Evolutionary conservation across 2,329 filamentous ascomycete species (phyloP).

Genomic region (Fusarium neocosmosporiellum): DNA sequence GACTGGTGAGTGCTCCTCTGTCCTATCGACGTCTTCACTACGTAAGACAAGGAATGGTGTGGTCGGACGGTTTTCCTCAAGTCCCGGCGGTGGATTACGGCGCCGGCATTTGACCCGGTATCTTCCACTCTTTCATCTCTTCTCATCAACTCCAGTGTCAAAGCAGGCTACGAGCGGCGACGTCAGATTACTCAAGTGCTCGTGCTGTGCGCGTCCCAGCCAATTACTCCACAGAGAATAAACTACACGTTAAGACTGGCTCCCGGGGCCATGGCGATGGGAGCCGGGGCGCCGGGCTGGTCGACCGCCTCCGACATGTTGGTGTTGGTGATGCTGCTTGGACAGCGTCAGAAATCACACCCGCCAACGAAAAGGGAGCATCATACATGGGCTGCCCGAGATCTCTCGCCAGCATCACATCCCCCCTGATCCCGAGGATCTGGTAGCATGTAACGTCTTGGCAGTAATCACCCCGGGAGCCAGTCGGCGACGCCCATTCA

Average conservation of each 20-base stretch:
- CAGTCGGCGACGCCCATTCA: background rate
- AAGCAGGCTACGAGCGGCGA: background rate
- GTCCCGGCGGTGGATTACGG: background rate
- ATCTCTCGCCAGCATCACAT: slow-evolving; percentile 1
- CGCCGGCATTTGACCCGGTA: slow-evolving; percentile 9
- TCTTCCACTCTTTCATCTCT: slow-evolving; percentile 3
- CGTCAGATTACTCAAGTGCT: background rate
- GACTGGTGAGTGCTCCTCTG: background rate
- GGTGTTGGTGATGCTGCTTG: background rate
- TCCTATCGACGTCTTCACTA: background rate
- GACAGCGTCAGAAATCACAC: background rate
- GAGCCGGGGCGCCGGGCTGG: slow-evolving; percentile 13
- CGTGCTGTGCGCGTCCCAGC: background rate
- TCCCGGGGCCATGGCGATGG: slow-evolving; percentile 27
- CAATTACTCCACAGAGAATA: background rate
- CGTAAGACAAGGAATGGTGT: slow-evolving; percentile 1
- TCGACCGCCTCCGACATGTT: background rate
- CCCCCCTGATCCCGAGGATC: slow-evolving; percentile 11
- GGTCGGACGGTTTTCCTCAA: background rate
- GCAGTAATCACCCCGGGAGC: background rate
- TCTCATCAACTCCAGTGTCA: background rate
- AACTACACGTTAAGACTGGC: background rate
- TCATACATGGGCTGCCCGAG: background rate
- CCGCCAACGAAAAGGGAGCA: background rate
- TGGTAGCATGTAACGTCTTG: slow-evolving; percentile 3